These are phyloP conservation scores for Leishmania lainsoni DNA, from an alignment of 208 protist genomes.

Conservation along the genomic window DNA sequence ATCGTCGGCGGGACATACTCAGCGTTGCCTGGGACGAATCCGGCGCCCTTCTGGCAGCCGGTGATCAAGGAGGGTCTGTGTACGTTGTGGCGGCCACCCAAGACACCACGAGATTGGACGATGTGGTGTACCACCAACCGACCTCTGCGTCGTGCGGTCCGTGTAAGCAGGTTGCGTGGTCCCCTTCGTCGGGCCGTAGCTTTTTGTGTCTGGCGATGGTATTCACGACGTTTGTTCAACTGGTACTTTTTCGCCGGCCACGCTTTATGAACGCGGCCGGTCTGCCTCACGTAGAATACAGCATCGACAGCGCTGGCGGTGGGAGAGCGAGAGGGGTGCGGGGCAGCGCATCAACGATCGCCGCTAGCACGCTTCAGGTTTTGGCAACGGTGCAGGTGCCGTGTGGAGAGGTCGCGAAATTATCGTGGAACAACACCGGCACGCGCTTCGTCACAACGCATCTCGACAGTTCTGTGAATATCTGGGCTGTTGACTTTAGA, in stretches of 20 bases:
- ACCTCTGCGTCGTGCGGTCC: constrained; percentile 5
- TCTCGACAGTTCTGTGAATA: constrained; percentile 66
- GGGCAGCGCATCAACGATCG: background rate
- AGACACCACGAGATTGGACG: constrained; percentile 36
- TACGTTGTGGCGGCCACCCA: constrained; percentile 52
- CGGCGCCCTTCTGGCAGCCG: constrained; percentile 64
- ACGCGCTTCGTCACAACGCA: constrained; percentile 85
- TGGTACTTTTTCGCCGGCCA: constrained; percentile 74
- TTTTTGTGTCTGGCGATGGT: constrained; percentile 77
- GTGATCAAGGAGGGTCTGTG: constrained; percentile 49
- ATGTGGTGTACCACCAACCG: constrained; percentile 34
- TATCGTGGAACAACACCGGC: constrained; percentile 84
- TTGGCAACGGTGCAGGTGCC: constrained; percentile 40
- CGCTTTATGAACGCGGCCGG: constrained; percentile 33
- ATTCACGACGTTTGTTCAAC: constrained; percentile 38
- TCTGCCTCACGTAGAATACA: constrained; percentile 20
- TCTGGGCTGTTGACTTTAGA: constrained; percentile 64
- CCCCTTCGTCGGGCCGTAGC: constrained; percentile 76
- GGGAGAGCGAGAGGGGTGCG: background rate
- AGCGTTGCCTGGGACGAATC: constrained; percentile 72
- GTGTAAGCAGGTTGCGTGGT: constrained; percentile 71
- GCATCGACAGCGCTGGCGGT: background rate
- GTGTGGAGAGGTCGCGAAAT: constrained; percentile 61
- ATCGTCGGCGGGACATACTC: constrained; percentile 35
- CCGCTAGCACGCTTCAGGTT: constrained; percentile 37